phyloP scores from a whole-genome alignment of 306 rosid genomes.

The Dalbergia cultrata region DNA sequence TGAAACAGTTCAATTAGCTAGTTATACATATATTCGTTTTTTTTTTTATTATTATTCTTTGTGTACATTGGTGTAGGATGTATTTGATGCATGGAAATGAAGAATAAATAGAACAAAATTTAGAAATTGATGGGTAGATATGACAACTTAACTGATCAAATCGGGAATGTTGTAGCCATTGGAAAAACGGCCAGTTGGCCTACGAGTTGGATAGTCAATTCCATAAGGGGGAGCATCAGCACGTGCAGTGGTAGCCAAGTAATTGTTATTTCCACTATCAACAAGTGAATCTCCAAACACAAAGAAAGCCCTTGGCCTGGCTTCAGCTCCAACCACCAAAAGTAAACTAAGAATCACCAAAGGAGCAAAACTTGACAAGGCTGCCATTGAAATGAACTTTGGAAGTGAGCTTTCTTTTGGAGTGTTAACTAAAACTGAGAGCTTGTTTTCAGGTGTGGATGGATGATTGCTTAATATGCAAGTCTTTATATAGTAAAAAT shows the following conservation, averaged over 20 bases:
- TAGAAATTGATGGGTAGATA: no score
- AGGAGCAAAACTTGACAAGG: background rate
- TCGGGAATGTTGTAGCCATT: slow-evolving; percentile 85
- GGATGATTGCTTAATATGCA: slow-evolving; percentile 4
- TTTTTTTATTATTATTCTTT: no score
- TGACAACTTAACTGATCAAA: slow-evolving; percentile 59
- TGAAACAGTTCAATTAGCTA: slow-evolving; percentile 23
- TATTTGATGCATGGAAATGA: no score
- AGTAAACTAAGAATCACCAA: slow-evolving; percentile 25
- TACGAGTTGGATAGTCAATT: slow-evolving; percentile 71
- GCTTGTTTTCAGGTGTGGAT: background rate
- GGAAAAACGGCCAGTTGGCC: slow-evolving; percentile 83
- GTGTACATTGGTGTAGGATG: no score
- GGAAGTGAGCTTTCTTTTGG: background rate
- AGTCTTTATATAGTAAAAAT: slow-evolving; percentile 3
- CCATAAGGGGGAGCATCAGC: slow-evolving; percentile 83
- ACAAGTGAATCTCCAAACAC: slow-evolving; percentile 88
- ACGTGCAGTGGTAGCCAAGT: slow-evolving; percentile 77
- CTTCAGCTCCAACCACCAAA: slow-evolving; percentile 34
- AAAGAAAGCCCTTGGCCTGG: slow-evolving; percentile 63
- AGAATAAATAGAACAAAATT: no score
- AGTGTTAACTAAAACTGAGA: background rate
- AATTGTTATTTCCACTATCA: slow-evolving; percentile 84
- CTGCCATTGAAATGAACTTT: slow-evolving; percentile 37
- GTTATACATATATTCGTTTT: no score